Base-by-base conservation (phyloP, 2,329 filamentous ascomycete species). In the Basipetospora chlamydospora region DNA sequence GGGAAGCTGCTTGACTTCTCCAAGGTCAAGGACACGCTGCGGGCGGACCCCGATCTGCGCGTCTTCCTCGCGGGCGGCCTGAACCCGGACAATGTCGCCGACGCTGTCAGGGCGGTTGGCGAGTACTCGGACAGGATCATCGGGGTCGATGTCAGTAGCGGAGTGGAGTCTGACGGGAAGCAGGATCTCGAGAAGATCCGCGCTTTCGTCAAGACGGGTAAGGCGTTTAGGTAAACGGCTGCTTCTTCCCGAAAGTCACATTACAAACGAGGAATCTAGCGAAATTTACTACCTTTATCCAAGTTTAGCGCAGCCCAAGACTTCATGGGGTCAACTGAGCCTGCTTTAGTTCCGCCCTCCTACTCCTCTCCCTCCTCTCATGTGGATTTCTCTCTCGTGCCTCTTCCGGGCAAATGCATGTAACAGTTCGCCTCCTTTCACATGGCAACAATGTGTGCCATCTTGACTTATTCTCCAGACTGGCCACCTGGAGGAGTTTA, bases 131-230 rank as follows among this genome's bases (percentile, higher is more conserved):
- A 64, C 8, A 73, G 77, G 41, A 72, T 95, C 10, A 62, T 86
- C 23, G 87, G 80, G 2, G 81, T 98, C 3, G 90, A 98, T 61
- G 84, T 94, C 15, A 94, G 86, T 56, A 94, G 84, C 50, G 92
- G 92, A 1, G 86, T 98, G 3, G 90, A 96, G 58, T 77, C 75
- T 25, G 71, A 80, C 46, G 88, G 86, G 3, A 64, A 74, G 51
- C 90, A 98, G 58, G 81, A 78, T 55, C 49, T 88, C 39, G 71
- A 74, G 13, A 92, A 80, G 61, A 96, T 98, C 46, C 64, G 66
- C 43, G 73, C 70, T 4, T 98, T 98, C 57, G 66, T 96, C 28
- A 70, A 73, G 51, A 74, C 76, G 25, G 83, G 77, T 0, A 90
- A 90, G 55, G 56, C 58, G 22, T 61, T 72, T 40, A 58, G 64